These are phyloP conservation scores for Coccinonectria pachysandricola DNA, from an alignment of 2,329 filamentous ascomycete species.

Conservation along the genomic window DNA sequence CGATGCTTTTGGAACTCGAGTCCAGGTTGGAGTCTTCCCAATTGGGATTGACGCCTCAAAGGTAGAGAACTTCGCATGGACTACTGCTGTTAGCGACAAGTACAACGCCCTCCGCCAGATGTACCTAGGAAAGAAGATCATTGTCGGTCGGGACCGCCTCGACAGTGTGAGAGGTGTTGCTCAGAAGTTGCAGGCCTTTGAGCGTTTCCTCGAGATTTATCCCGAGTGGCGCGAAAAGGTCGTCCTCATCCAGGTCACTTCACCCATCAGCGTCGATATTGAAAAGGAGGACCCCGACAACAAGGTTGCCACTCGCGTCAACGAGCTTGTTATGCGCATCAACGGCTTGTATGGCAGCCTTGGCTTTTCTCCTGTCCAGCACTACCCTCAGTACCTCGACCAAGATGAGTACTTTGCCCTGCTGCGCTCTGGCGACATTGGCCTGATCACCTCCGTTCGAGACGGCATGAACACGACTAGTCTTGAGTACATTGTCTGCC, in stretches of 20 bases:
- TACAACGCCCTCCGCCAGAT: slow-evolving; percentile 63
- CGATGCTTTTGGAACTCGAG: slow-evolving; percentile 78
- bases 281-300: slow-evolving; percentile 66
- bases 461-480: slow-evolving; percentile 98
- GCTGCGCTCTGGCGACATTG: slow-evolving; percentile 81
- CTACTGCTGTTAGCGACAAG: slow-evolving; percentile 57
- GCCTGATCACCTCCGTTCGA: slow-evolving; percentile 86
- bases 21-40: slow-evolving; percentile 86
- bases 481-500: slow-evolving; percentile 87
- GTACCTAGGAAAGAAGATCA: slow-evolving; percentile 86
- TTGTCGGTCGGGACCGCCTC: slow-evolving; percentile 87
- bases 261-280: slow-evolving; percentile 70
- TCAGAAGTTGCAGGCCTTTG: slow-evolving; percentile 93
- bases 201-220: slow-evolving; percentile 80
- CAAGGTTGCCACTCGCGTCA: slow-evolving; percentile 80
- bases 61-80: slow-evolving; percentile 66
- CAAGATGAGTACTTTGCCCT: slow-evolving; percentile 91
- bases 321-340: slow-evolving; percentile 82
- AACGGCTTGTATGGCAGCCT: slow-evolving; percentile 85
- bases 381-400: slow-evolving; percentile 87
- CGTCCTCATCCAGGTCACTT: slow-evolving; percentile 90
- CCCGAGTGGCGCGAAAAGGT: slow-evolving; percentile 89
- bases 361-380: slow-evolving; percentile 81
- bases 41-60: slow-evolving; percentile 87
- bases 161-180: slow-evolving; percentile 87